Base-by-base conservation (phyloP, 352 stramenopile genomes). In the Phytophthora pistaciae region DNA sequence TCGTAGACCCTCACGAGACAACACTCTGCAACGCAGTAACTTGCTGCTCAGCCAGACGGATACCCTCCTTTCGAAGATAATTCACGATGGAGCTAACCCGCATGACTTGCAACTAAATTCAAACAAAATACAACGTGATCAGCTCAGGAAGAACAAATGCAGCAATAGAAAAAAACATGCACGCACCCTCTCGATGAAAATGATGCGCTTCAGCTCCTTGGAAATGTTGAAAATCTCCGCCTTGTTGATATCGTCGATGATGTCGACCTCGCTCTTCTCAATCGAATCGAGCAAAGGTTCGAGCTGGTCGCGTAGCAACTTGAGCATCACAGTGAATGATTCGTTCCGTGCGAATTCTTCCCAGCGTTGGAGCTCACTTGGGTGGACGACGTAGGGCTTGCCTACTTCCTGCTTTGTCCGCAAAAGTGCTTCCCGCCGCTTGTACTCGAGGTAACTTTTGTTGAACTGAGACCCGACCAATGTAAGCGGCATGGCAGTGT, bases 391-490 rank as follows among this genome's bases (percentile, higher is more conserved):
- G 25, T 88, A 85, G 0, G 82, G 84, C 61, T 92, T 91, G 42
- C 82, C 87, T 23, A 92, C 87, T 53, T 94, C 87, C 29, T 84
- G 70, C 64, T 94, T 94, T 2, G 87, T 92, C 44, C 83, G 84
- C 23, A 90, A 55, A 21, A 94, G 67, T 20, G 87, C 87, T 50
- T 93, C 85, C 29, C 87, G 82, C 20, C 84, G 75, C 72, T 92
- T 94, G 66, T 94, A 84, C 61, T 93, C 87, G 25, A 86, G 83
- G 55, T 93, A 94, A 64, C 85, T 92, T 56, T 91, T 91, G 70
- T 94, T 93, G 62, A 93, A 94, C 64, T 94, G 87, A 20, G 82
- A 91, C 21, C 87, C 87, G 38, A 94, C 87, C 29, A 94, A 76
- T 25, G 87, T 94, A 44, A 94, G 75, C 3, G 87, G 87, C 87